Conservation (phyloP, 2,329 filamentous ascomycete species). For the Lasiodiplodia hormozganensis region DNA sequence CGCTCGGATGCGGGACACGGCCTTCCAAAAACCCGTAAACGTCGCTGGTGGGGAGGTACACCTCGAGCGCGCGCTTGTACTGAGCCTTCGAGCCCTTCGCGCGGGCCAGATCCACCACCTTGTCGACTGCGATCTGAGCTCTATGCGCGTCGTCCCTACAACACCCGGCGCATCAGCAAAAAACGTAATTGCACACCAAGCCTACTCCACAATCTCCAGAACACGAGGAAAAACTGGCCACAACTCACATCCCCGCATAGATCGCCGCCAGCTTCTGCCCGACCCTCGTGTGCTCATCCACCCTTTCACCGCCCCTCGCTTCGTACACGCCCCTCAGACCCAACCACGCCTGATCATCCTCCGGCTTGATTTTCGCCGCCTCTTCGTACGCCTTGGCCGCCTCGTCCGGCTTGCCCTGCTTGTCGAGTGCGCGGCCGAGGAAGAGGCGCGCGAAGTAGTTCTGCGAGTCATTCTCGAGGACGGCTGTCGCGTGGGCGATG, state of each 20-base stretch:
- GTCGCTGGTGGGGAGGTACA: slow-evolving; percentile 76
- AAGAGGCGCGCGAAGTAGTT: slow-evolving; percentile 94
- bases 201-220: neutral
- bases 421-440: slow-evolving; percentile 83
- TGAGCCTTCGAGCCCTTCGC: slow-evolving; percentile 74
- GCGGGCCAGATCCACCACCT: slow-evolving; percentile 77
- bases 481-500: slow-evolving; percentile 69
- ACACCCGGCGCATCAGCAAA: neutral
- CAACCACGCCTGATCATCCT: slow-evolving; percentile 88
- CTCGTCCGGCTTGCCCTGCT: slow-evolving; percentile 72
- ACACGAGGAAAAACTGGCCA: neutral
- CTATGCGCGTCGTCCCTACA: slow-evolving; percentile 63
- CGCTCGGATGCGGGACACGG: slow-evolving; percentile 77
- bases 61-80: slow-evolving; percentile 75
- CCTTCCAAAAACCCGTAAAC: slow-evolving; percentile 86
- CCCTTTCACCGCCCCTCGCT: slow-evolving; percentile 71
- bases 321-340: slow-evolving; percentile 87
- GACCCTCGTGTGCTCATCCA: slow-evolving; percentile 77
- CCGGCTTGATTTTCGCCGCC: slow-evolving; percentile 74
- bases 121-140: slow-evolving; percentile 73
- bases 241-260: slow-evolving; percentile 67
- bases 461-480: slow-evolving; percentile 74
- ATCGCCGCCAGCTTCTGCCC: slow-evolving; percentile 77
- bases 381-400: slow-evolving; percentile 78
- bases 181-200: neutral